Evolutionary conservation across 2,329 filamentous ascomycete species (phyloP), one percentile per base, ranked within the genome.

Genomic region (Clarireedia paspali): DNA sequence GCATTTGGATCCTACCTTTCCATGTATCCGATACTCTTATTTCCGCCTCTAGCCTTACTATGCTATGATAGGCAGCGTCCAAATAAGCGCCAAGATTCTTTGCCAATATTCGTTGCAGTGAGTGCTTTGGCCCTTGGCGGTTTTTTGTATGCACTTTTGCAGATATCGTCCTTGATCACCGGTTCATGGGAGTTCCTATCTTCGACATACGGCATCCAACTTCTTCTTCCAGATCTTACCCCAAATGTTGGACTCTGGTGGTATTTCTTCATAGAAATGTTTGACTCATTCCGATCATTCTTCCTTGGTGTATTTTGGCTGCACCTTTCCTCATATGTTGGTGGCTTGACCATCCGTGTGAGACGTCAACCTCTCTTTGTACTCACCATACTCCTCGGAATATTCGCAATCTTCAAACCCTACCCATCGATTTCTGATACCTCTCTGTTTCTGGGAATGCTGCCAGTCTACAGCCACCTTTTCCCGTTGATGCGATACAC

Each of bases 191-290:
- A 91, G 60, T 99, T 97, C 67, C 72, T 97, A 20, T 73, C 80
- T 6, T 90, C 91, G 20, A 96, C 94, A 0, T 99, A 99, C 72
- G 91, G 92, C 63, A 89, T 95, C 47, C 91, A 96, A 65, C 79
- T 99, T 39, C 84, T 94, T 1, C 81, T 99, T 2, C 89, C 91
- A 7, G 94, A 99, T 68, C 78, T 99, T 42, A 95, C 92, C 0
- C 94, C 94, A 12, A 99, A 97, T 63, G 88, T 95, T 30, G 94
- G 94, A 1, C 78, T 99, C 1, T 99, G 94, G 94, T 99, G 94
- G 94, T 99, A 99, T 73, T 99, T 99, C 74, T 97, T 99, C 70
- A 95, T 95, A 63, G 92, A 99, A 70, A 99, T 99, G 84, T 99
- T 99, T 70, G 94, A 99, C 73, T 92, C 91, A 1, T 99, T 99